Percentiles rank a stretch among this genome's conserved stretches.
phyloP scores from a whole-genome alignment of 2,329 filamentous ascomycete species.

The Fusarium citri region DNA sequence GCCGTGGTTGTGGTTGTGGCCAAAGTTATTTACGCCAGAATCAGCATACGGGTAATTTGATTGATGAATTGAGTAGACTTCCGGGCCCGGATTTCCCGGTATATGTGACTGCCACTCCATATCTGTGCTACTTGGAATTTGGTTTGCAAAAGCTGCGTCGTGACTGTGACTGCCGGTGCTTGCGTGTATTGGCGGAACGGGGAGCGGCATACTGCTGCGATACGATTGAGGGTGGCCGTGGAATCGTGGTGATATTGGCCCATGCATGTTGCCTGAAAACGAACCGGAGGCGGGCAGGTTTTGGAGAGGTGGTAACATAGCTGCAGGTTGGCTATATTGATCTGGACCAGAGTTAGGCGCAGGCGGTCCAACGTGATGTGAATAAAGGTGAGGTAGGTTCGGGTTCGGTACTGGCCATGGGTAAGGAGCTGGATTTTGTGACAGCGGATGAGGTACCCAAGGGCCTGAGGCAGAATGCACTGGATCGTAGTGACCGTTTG shows the following conservation, averaged over 20 bases:
- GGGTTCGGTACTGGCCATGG: conserved; percentile 41
- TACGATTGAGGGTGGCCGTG: conserved; percentile 25
- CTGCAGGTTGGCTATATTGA: conserved; percentile 34
- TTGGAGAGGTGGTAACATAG: conserved; percentile 42
- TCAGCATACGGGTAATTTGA: conserved; percentile 35
- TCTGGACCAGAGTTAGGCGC: conserved; percentile 33
- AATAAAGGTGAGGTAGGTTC: conserved; percentile 35
- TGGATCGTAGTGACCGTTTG: conserved; percentile 44
- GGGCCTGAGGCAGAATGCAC: conserved; percentile 44
- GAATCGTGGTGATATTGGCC: conserved; percentile 27
- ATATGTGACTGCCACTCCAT: conserved; percentile 35
- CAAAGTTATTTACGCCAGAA: conserved; percentile 31
- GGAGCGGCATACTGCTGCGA: conserved; percentile 24
- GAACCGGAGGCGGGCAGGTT: conserved; percentile 28
- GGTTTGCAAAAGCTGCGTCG: conserved; percentile 40
- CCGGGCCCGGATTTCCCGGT: conserved; percentile 27
- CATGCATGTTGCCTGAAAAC: conserved; percentile 28
- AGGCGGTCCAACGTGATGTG: conserved; percentile 34
- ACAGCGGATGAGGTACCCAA: conserved; percentile 43
- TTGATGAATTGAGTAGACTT: conserved; percentile 40
- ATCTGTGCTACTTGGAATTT: conserved; percentile 34
- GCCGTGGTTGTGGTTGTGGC: conserved; percentile 35
- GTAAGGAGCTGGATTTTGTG: conserved; percentile 37
- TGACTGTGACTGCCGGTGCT: conserved; percentile 15
- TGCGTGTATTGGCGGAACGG: conserved; percentile 12